Evolutionary conservation across 1,139 yeast species (phyloP), one percentile per base, ranked within the genome.

Genomic region (Zygosaccharomyces pseudobailii): DNA sequence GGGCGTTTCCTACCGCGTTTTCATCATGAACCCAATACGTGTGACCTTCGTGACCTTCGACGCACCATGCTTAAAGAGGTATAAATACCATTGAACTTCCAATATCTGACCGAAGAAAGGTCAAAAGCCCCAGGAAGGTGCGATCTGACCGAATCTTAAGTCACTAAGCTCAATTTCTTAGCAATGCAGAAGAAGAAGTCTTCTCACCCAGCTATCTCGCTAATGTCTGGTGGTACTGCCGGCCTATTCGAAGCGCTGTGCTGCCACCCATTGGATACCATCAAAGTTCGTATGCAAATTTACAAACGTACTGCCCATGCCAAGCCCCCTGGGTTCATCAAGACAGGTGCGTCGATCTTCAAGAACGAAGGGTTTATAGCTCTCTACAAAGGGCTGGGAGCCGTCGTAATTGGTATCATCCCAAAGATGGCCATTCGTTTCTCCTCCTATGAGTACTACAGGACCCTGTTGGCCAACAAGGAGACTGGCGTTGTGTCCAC

Each of bases 361-460:
- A 76, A 76, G 53, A 80, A 87, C 55, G 97, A 92, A 67, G 85
- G 95, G 4, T 78, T 88, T 54, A 74, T 88, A 53, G 92, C 96
- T 8, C 77, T 92, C 33, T 92, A 92, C 73, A 90, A 92, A 68
- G 98, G 98, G 50, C 78, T 92, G 48, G 97, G 97, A 32, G 97
- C 98, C 21, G 98, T 92, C 52, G 87, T 89, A 47, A 87, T 92
- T 65, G 98, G 98, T 53, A 92, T 92, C 63, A 95, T 92, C 40
- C 98, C 98, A 49, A 92, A 92, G 68, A 92, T 92, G 98, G 97
- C 96, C 30, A 87, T 92, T 59, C 78, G 98, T 65, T 92, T 92
- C 73, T 84, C 96, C 39, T 87, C 97, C 3, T 92, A 89, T 67
- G 97, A 90, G 69, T 83, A 82, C 61, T 90, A 86, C 75, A 82